Conservation (phyloP, 305 asterid species). For the Rubia occidens region DNA sequence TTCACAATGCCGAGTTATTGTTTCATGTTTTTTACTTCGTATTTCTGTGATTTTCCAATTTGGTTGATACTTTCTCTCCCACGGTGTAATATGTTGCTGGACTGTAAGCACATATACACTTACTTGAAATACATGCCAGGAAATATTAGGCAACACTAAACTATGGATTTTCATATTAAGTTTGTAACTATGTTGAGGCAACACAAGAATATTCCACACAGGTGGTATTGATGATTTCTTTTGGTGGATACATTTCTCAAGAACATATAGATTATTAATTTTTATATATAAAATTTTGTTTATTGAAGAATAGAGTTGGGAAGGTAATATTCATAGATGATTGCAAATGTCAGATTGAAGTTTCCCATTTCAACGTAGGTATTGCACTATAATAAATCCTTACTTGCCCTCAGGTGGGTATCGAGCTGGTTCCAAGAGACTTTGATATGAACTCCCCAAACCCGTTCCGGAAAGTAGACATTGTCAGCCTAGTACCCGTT, state of each 20-base stretch:
- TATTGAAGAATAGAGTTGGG: background rate
- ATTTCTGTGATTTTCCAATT: background rate
- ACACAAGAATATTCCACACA: background rate
- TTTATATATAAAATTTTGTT: background rate
- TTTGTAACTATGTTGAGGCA: background rate
- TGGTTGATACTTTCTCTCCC: background rate
- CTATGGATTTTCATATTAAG: background rate
- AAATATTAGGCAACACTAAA: background rate
- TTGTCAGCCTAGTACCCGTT: slow-evolving; percentile 88
- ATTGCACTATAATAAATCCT: slow-evolving; percentile 6
- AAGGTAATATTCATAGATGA: background rate
- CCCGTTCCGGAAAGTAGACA: slow-evolving; percentile 78
- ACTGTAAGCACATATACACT: background rate
- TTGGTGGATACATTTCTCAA: background rate
- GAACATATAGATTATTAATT: background rate
- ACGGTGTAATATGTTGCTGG: background rate
- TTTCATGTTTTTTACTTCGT: slow-evolving; percentile 7
- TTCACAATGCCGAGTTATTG: background rate
- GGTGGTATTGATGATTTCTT: background rate
- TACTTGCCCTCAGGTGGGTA: slow-evolving; percentile 61
- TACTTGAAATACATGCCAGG: no score
- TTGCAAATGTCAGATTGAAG: background rate
- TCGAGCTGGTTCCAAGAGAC: slow-evolving; percentile 93
- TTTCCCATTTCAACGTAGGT: background rate
- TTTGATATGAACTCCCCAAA: slow-evolving; percentile 69